phyloP scores from a whole-genome alignment of 352 stramenopile species.

The Globisporangium uncinulatum region DNA sequence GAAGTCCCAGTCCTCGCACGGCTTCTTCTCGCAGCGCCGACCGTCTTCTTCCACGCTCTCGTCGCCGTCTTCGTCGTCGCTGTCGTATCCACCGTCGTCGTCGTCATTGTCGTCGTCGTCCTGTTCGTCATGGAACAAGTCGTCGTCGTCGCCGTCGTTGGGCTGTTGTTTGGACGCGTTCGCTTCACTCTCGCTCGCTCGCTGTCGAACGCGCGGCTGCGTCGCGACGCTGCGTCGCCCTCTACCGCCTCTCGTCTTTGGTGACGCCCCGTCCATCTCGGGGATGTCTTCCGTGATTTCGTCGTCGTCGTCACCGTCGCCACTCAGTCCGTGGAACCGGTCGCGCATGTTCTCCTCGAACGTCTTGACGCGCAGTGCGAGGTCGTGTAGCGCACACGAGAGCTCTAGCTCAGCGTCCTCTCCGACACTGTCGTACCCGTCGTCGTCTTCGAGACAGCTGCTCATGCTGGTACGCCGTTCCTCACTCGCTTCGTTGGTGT shows the following conservation, averaged over 20 bases:
- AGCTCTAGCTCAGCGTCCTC: conserved; percentile 74
- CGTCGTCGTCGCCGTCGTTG: conserved; percentile 20
- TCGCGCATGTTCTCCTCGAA: conserved; percentile 73
- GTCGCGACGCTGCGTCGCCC: neutral
- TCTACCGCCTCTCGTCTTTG: conserved; percentile 13
- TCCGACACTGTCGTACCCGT: conserved; percentile 55
- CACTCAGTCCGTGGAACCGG: conserved; percentile 25
- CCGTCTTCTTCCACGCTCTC: conserved; percentile 16
- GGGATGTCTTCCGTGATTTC: conserved; percentile 70
- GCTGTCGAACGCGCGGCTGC: neutral
- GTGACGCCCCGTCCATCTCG: conserved; percentile 36
- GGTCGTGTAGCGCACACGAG: conserved; percentile 66
- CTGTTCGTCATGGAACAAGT: conserved; percentile 17
- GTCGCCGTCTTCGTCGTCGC: conserved; percentile 11
- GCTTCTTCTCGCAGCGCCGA: conserved; percentile 6
- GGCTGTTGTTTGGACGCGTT: conserved; percentile 33
- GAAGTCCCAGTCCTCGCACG: conserved; percentile 39
- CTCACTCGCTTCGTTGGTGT: neutral
- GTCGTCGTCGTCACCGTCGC: conserved; percentile 23
- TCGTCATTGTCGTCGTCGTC: conserved; percentile 21
- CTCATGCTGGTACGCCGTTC: conserved; percentile 1
- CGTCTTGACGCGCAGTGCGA: conserved; percentile 53
- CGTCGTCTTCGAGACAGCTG: conserved; percentile 20
- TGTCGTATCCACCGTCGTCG: conserved; percentile 12
- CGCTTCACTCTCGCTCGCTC: neutral